Conservation (phyloP, 2,329 filamentous ascomycete genomes). For the Cercospora janseana region DNA sequence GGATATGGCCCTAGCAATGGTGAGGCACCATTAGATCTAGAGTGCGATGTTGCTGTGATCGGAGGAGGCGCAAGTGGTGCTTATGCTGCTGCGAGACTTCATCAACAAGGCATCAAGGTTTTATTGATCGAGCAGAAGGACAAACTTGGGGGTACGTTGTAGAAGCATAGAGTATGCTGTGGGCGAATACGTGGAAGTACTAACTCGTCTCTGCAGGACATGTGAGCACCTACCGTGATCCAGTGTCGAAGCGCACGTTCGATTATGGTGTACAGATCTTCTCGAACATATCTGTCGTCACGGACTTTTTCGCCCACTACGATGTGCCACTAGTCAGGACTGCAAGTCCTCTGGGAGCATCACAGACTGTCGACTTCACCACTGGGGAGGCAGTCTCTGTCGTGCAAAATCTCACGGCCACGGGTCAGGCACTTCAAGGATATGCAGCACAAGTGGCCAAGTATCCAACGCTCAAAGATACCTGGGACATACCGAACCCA, state of each 20-base stretch:
- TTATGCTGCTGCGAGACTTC: slow-evolving; percentile 43
- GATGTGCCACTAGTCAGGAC: slow-evolving; percentile 40
- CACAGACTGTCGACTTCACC: neutral
- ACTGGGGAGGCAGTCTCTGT: neutral
- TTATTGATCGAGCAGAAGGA: slow-evolving; percentile 43
- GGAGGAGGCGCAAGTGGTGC: slow-evolving; percentile 46
- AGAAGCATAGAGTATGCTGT: too few relatives aligned
- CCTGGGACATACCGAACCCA: slow-evolving; percentile 40
- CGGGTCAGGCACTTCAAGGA: slow-evolving; percentile 2
- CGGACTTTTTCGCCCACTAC: slow-evolving; percentile 48
- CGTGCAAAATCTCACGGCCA: slow-evolving; percentile 5
- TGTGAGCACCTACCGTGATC: slow-evolving; percentile 48
- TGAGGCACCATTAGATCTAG: neutral
- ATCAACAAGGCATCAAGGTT: slow-evolving; percentile 40
- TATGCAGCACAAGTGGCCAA: slow-evolving; percentile 35
- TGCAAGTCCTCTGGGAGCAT: slow-evolving; percentile 15
- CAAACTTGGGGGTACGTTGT: slow-evolving; percentile 38
- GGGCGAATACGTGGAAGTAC: too few relatives aligned
- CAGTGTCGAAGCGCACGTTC: slow-evolving; percentile 35
- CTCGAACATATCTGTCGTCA: slow-evolving; percentile 44
- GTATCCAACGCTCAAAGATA: slow-evolving; percentile 28
- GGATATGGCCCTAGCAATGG: neutral
- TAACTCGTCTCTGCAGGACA: too few relatives aligned
- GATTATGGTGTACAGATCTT: slow-evolving; percentile 44
- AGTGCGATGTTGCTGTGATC: slow-evolving; percentile 40